Conservation (phyloP, 371 early-diverging fungal species). For the Mortierella sp. region DNA sequence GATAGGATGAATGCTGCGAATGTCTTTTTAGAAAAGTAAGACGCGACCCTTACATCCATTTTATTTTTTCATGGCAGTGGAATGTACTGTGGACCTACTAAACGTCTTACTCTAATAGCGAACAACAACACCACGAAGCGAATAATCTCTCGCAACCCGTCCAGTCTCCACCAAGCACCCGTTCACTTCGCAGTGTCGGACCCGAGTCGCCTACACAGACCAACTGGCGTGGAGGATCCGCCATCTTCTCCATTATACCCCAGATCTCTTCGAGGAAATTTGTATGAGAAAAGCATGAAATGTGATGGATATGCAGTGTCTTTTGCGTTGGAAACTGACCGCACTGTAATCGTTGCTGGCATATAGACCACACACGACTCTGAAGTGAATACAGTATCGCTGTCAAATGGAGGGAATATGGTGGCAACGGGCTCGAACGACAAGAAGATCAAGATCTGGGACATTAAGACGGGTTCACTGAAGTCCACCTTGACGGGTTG, state of each 20-base stretch:
- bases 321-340: neutral
- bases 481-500: constrained; percentile 83
- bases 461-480: constrained; percentile 76
- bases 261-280: constrained; percentile 38
- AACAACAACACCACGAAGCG: constrained; percentile 32
- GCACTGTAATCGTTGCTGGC: neutral
- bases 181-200: constrained; percentile 38
- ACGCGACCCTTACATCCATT: no score
- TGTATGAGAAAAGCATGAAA: constrained; percentile 10
- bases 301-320: neutral
- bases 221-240: constrained; percentile 40
- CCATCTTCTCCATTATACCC: constrained; percentile 53
- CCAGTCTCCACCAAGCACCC: constrained; percentile 41
- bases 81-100: neutral
- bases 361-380: constrained; percentile 72
- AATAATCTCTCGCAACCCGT: constrained; percentile 11
- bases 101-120: constrained; percentile 11
- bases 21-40: constrained; percentile 81
- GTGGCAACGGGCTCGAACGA: constrained; percentile 92
- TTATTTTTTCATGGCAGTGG: no score
- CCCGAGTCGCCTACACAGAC: constrained; percentile 50
- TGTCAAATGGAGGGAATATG: constrained; percentile 79
- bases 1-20: constrained; percentile 95
- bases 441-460: constrained; percentile 86
- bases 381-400: constrained; percentile 85